Conservation (phyloP, 768 basidiomycete genomes). For the Serendipita sp. region DNA sequence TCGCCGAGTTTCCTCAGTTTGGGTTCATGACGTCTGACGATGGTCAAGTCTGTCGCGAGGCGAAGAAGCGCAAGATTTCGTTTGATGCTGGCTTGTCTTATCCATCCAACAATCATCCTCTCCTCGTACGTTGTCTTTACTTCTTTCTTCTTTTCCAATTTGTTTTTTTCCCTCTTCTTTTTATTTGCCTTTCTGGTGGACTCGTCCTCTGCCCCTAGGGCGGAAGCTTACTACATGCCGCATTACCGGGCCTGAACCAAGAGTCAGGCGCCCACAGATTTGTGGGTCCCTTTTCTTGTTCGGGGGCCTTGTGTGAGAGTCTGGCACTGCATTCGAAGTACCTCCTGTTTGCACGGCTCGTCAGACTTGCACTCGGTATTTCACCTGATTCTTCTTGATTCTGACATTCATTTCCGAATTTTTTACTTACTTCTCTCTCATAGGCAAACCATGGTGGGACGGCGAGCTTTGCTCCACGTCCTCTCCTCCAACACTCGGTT, state of each 20-base stretch:
- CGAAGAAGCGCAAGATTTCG: conserved; percentile 5
- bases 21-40: neutral
- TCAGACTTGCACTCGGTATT: neutral
- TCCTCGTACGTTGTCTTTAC: neutral
- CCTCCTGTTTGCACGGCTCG: too few species aligned
- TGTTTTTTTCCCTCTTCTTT: too few species aligned
- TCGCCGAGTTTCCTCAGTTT: neutral
- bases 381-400: conserved; percentile 2
- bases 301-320: too few species aligned
- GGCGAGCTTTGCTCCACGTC: neutral
- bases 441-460: neutral
- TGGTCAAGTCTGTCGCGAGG: neutral
- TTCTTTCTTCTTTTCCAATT: too few species aligned
- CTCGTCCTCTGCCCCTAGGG: too few species aligned
- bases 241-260: too few species aligned
- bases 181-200: too few species aligned
- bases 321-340: too few species aligned
- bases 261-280: too few species aligned
- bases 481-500: neutral
- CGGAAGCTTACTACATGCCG: too few species aligned
- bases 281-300: too few species aligned
- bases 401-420: neutral
- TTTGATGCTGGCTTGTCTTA: neutral
- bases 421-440: neutral
- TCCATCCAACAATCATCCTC: neutral